A percentile compares a stretch with the other conserved stretches of the same genome.
Evolutionary conservation across 352 stramenopile species (phyloP).

Genomic region (Blastocystis sp.): DNA sequence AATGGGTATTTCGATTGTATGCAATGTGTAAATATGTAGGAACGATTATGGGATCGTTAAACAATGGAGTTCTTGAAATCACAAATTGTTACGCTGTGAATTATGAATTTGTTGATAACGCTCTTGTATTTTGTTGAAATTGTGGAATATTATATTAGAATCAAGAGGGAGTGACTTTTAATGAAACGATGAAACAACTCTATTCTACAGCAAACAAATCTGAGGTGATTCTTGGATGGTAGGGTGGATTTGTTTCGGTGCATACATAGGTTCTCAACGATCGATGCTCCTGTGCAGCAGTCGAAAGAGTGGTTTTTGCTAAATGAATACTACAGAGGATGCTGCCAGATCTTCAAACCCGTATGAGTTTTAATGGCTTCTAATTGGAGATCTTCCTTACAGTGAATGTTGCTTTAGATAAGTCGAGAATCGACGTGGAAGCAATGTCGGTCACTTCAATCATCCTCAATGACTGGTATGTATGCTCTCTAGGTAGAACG

Average conservation of each 20-base stretch:
- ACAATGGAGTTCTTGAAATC: slow-evolving; percentile 50
- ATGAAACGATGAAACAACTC: neutral
- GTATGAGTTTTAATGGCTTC: neutral
- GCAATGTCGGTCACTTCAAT: slow-evolving; percentile 1
- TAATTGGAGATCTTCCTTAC: slow-evolving; percentile 12
- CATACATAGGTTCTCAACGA: neutral
- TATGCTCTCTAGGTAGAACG: neutral
- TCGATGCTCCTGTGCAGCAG: neutral
- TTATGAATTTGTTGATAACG: slow-evolving; percentile 27
- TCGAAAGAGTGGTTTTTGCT: slow-evolving; percentile 17
- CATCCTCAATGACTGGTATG: neutral
- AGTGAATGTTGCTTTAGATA: neutral
- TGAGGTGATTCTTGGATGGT: slow-evolving; percentile 24
- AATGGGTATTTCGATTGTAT: neutral
- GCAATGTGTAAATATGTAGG: neutral
- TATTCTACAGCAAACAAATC: slow-evolving; percentile 25
- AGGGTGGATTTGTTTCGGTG: neutral
- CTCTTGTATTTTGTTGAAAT: neutral
- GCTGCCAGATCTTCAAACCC: slow-evolving; percentile 7
- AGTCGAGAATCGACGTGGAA: neutral
- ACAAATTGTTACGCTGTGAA: slow-evolving; percentile 32
- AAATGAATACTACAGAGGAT: slow-evolving; percentile 15
- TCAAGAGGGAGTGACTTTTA: neutral
- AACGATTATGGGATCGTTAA: slow-evolving; percentile 52
- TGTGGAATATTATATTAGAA: neutral